Evolutionary conservation across 306 rosid genomes (phyloP).

Genomic region (Cucumis cinereus): DNA sequence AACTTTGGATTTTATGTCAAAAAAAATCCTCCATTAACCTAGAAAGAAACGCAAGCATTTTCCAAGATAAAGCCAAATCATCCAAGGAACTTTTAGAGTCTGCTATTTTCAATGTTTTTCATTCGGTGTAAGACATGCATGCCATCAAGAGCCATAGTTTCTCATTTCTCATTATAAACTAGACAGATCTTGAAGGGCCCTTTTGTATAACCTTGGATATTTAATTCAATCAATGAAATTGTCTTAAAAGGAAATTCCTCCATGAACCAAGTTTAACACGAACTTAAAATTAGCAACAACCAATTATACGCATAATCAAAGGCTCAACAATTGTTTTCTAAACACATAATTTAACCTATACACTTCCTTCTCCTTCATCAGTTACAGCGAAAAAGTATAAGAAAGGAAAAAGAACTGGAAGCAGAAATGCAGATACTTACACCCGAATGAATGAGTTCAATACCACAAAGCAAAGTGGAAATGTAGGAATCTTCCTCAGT

Average conservation of each 20-base stretch:
- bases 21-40: not conserved
- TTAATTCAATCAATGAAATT: too few species aligned
- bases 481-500: constrained; percentile 59
- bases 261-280: not conserved
- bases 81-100: too few species aligned
- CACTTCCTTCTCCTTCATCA: not conserved
- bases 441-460: constrained; percentile 76
- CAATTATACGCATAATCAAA: not conserved
- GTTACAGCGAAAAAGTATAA: not conserved
- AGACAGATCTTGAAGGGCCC: too few species aligned
- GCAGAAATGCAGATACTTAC: constrained; percentile 16
- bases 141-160: too few species aligned
- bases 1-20: not conserved
- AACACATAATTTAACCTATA: not conserved
- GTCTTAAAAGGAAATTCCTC: too few species aligned
- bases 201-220: too few species aligned
- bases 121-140: too few species aligned
- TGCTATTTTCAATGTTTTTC: too few species aligned
- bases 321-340: not conserved
- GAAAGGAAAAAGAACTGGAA: not conserved
- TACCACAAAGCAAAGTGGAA: constrained; percentile 67
- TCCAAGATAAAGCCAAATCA: too few species aligned
- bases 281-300: not conserved
- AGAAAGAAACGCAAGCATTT: too few species aligned
- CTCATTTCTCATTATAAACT: too few species aligned